phyloP scores from a whole-genome alignment of 148 eudicot genomes.

The Salicornia ramosissima region DNA sequence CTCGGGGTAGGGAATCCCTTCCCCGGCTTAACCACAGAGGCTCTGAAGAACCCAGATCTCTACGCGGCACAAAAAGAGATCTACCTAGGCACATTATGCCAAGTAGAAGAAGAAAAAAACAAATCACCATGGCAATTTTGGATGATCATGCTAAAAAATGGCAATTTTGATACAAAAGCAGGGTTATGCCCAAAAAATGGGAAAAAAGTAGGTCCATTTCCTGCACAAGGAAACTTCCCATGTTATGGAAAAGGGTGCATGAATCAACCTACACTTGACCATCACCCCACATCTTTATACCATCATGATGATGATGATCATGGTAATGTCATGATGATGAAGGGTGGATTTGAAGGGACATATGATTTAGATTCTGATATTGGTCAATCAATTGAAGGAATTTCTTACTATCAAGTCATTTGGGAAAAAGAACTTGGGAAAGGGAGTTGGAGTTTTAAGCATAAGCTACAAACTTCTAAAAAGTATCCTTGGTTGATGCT shows the following conservation, averaged over 20 bases:
- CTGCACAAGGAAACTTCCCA: constrained; percentile 47
- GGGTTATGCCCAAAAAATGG: constrained; percentile 71
- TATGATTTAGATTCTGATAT: constrained; percentile 43
- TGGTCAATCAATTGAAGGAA: constrained; percentile 10
- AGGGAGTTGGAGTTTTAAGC: constrained; percentile 50
- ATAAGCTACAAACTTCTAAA: constrained; percentile 49
- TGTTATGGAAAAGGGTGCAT: constrained; percentile 77
- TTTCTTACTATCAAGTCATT: constrained; percentile 48
- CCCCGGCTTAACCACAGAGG: constrained; percentile 40
- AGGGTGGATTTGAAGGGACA: constrained; percentile 54
- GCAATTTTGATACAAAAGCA: constrained; percentile 58
- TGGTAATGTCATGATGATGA: constrained; percentile 29
- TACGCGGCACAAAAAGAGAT: constrained; percentile 67
- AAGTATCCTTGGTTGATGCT: constrained; percentile 65
- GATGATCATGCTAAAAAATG: constrained; percentile 85
- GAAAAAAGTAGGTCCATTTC: constrained; percentile 50
- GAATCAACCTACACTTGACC: constrained; percentile 64
- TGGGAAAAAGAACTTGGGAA: constrained; percentile 52
- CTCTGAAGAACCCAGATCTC: constrained; percentile 54
- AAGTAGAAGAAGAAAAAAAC: constrained; percentile 27
- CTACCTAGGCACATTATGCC: constrained; percentile 61
- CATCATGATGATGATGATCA: background rate
- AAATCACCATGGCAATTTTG: constrained; percentile 64
- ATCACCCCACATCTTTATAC: constrained; percentile 39
- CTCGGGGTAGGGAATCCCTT: constrained; percentile 63